Conservation (phyloP, 176 grass and related monocot genomes). For the Phyllostachys edulis region DNA sequence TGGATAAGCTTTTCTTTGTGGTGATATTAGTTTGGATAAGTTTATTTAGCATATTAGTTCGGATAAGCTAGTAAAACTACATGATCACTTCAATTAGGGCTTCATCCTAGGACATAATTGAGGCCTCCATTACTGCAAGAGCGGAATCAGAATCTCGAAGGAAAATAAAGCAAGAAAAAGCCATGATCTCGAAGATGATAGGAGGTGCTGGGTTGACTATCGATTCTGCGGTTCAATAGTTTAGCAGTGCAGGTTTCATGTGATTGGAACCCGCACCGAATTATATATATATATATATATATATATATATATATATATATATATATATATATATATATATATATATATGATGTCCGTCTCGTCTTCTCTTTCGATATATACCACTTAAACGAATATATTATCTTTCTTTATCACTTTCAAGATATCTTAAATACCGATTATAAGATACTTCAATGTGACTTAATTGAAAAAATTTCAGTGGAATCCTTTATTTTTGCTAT, state of each 20-base stretch:
- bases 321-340: too few species aligned
- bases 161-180: neutral
- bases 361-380: too few species aligned
- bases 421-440: too few species aligned
- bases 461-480: too few species aligned
- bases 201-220: conserved; percentile 40
- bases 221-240: neutral
- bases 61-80: conserved; percentile 41
- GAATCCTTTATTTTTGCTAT: too few species aligned
- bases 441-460: too few species aligned
- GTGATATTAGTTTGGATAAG: conserved; percentile 4
- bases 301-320: too few species aligned
- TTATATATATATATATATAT: neutral
- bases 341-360: too few species aligned
- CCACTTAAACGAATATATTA: too few species aligned
- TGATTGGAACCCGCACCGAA: conserved; percentile 35
- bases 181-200: neutral
- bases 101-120: conserved; percentile 11
- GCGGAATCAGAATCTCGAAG: conserved; percentile 36
- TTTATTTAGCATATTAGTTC: conserved; percentile 22
- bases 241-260: conserved; percentile 12
- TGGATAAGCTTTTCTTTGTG: conserved; percentile 31
- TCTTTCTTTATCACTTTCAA: too few species aligned
- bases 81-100: neutral
- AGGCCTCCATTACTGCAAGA: neutral